Evolutionary conservation across 78 protist genomes (phyloP), one percentile per base, ranked within the genome.

Genomic region (Dictyostelium capitatum): DNA sequence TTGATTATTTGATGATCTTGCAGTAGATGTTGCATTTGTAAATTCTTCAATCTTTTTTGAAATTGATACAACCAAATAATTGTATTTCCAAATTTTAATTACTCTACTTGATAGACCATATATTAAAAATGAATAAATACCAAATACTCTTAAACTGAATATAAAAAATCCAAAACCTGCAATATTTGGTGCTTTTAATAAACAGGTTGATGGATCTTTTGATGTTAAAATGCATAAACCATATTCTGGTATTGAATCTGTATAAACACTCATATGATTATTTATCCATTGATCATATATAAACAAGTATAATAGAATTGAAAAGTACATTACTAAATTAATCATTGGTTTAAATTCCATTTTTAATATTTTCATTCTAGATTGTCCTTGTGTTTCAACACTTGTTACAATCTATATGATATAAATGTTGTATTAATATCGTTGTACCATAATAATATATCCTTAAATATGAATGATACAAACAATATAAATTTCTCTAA

Each of bases 311-410:
- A 73, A 37, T 28, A 73, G 41, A 23, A 50, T 9, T 56, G 82
- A 56, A 17, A 43, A 83, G 32, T 72, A 72, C 50, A 83, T 70
- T 43, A 83, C 28, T 30, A 83, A 43, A n/a, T n/a, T 43, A 20
- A 73, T n/a, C 12, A 83, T 83, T 53, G 91, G 91, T 83, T 73
- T 83, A 25, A 41, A 4, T 56, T 83, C 79, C 48, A 83, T 9
- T 56, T 73, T 46, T 23, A 73, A 73, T 9, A 73, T 17, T 17
- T 46, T 43, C 6, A 28, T 9, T 69, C 50, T 69, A 0, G 77
- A 37, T 69, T 69, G 15, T 37, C 41, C 6, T 3, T 15, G 11
- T 17, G 46, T 4, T n/a, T 46, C 23, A 37, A 17, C 32, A 20
- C 23, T 17, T 46, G 51, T 20, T n/a, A 73, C 41, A 47, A 73